Base-by-base conservation (phyloP, 2,329 filamentous ascomycete genomes). In the Akanthomyces lecanii region DNA sequence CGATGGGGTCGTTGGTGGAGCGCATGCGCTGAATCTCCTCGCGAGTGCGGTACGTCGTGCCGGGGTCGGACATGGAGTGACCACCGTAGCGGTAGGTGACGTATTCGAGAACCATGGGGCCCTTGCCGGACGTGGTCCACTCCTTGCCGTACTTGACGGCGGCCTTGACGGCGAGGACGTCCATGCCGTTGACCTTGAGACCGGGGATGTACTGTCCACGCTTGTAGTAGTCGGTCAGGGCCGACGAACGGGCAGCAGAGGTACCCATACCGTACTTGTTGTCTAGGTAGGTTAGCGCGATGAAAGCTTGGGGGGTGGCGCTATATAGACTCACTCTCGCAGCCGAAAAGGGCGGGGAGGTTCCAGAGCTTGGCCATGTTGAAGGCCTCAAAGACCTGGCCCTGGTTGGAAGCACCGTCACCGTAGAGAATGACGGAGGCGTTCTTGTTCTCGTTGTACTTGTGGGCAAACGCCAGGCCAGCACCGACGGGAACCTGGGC, bases 191-290 rank as follows among this genome's bases (percentile, higher is more conserved):
- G 79, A 99, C 92, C 87, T 99, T 99, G 72, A 99, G 87, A 82
- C 95, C 95, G 64, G 95, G 94, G 70, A 99, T 99, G 85, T 98
- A 99, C 82, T 99, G 95, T 69, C 95, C 95, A 81, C 95, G 94
- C 89, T 98, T 98, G 88, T 99, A 98, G 89, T 99, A 99, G 79
- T 99, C 95, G 78, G 95, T 98, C 76, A 97, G 82, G 72, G 95
- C 95, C 65, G 95, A 94, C 66, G 95, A 93, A 73, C 95, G 92
- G 79, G 89, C 89, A 70, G 95, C 94, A 66, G 95, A 90, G 67
- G 95, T 99, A 81, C 95, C 95, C 95, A 99, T 99, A 78, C 95
- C 95, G 78, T 99, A 99, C 82, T 99, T 99, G 90, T 99, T 99
- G 87, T 99, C 93, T 97, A 62, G 21, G 36, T 33, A 40, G 52